phyloP scores from a whole-genome alignment of 805 yeast species.

The Ogataea kodamae region DNA sequence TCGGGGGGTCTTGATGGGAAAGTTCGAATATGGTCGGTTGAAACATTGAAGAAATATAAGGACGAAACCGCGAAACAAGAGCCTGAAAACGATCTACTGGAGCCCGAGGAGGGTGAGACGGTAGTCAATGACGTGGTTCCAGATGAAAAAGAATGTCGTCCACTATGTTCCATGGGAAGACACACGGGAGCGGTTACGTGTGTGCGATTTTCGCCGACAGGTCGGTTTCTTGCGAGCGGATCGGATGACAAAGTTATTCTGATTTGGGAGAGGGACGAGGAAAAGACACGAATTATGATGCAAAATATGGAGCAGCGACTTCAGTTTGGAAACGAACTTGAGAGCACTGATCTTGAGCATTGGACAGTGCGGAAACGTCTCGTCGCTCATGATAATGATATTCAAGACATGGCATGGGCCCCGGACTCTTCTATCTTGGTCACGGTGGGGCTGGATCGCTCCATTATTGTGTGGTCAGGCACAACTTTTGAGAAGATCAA shows the following conservation, averaged over 20 bases:
- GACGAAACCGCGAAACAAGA: constrained; percentile 21
- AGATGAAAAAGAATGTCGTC: constrained; percentile 41
- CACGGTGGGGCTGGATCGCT: constrained; percentile 91
- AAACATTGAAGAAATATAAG: constrained; percentile 46
- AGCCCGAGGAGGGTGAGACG: constrained; percentile 1
- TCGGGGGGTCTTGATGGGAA: constrained; percentile 95
- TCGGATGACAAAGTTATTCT: constrained; percentile 90
- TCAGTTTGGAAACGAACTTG: constrained; percentile 22
- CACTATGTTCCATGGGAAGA: constrained; percentile 86
- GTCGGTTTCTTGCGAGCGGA: constrained; percentile 87
- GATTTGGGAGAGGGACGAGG: constrained; percentile 91
- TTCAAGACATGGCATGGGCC: constrained; percentile 97
- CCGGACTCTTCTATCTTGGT: constrained; percentile 90
- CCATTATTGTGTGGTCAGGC: constrained; percentile 92
- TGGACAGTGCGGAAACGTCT: constrained; percentile 92
- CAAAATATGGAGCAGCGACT: constrained; percentile 27
- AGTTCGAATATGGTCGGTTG: constrained; percentile 81
- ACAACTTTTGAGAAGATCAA: constrained; percentile 85
- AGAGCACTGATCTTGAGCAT: constrained; percentile 74
- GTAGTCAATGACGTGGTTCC: constrained; percentile 14
- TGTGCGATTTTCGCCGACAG: constrained; percentile 88
- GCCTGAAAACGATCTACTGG: constrained; percentile 12
- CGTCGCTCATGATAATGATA: constrained; percentile 96
- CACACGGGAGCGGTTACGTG: constrained; percentile 97
- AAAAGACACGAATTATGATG: constrained; percentile 41